Evolutionary conservation across 2,329 filamentous ascomycete genomes (phyloP), one percentile per base, ranked within the genome.

Genomic region (Fusarium sp.): DNA sequence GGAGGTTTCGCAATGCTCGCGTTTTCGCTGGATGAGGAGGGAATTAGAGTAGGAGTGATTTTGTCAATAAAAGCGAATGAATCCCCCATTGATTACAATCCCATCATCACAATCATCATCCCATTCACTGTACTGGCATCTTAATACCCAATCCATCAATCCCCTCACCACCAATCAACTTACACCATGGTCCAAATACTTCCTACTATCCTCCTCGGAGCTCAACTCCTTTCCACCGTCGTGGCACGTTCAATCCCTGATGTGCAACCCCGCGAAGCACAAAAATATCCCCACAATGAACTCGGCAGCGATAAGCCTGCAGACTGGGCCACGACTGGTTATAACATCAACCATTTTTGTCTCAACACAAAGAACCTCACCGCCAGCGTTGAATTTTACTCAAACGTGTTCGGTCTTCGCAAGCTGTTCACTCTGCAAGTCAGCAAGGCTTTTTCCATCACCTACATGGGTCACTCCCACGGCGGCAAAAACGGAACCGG

Each of bases 311-410:
- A 63, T 3, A 21, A 28, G 0, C 11, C 60, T 0, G 26, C 60
- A 11, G 42, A 55, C 7, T 26, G 17, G 14, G 34, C 34, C 2
- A 63, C 57, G 1, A 28, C 22, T 0, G 49, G 60, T 5, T 62
- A 15, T 7, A 57, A 57, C 14, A 24, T 63, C 36, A 63, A 62
- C 4, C 49, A 63, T 8, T 21, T 63, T 14, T 14, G 49, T 17
- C 47, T 63, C 2, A 56, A 22, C 3, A 57, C 50, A 2, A 43
- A 33, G 19, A 63, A 63, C 7, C 44, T 63, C 34, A 63, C 58
- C 2, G 50, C 31, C 1, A 63, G 43, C 3, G 14, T 63, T 7
- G 38, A 57, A 0, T 63, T 63, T 17, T 63, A 63, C n/a, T 44
- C 60, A 1, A n/a, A 17, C 21, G 24, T 63, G 14, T 15, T 63